Percentiles rank a stretch among this genome's conserved stretches.
phyloP scores from a whole-genome alignment of 179 eudicot genomes.

The Beta macrorhiza region DNA sequence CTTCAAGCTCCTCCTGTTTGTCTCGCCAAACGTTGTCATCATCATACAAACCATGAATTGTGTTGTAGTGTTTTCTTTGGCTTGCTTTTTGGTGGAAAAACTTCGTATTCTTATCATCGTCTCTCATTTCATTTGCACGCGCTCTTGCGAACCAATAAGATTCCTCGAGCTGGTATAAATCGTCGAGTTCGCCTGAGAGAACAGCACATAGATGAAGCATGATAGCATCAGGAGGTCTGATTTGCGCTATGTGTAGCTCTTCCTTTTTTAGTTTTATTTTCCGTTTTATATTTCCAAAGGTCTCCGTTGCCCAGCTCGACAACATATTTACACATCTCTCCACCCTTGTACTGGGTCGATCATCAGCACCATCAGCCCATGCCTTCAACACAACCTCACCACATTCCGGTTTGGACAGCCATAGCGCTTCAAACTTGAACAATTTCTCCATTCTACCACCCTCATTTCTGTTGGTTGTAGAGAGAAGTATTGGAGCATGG shows the following conservation, averaged over 20 bases:
- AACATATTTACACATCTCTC: background rate
- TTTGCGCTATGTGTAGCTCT: accelerated
- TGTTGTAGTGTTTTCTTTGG: too few species aligned
- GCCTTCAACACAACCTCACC: background rate
- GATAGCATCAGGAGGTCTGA: background rate
- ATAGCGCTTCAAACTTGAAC: background rate
- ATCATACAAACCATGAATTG: too few species aligned
- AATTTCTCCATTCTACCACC: accelerated
- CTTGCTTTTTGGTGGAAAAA: too few species aligned
- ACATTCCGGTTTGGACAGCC: accelerated
- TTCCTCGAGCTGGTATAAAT: background rate
- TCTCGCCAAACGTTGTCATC: too few species aligned
- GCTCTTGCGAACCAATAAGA: too few species aligned
- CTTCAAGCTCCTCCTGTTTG: too few species aligned
- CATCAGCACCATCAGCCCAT: background rate
- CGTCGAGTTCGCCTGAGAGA: background rate
- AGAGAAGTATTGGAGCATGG: background rate
- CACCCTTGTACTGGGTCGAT: accelerated
- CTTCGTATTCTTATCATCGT: too few species aligned
- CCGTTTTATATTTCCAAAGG: accelerated
- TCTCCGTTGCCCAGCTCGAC: background rate
- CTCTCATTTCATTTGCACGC: too few species aligned
- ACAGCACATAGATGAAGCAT: background rate
- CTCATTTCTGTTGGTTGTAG: background rate
- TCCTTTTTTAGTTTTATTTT: too few species aligned